Base-by-base conservation (phyloP, 371 early-diverging fungal species). In the Mortierella sp. region DNA sequence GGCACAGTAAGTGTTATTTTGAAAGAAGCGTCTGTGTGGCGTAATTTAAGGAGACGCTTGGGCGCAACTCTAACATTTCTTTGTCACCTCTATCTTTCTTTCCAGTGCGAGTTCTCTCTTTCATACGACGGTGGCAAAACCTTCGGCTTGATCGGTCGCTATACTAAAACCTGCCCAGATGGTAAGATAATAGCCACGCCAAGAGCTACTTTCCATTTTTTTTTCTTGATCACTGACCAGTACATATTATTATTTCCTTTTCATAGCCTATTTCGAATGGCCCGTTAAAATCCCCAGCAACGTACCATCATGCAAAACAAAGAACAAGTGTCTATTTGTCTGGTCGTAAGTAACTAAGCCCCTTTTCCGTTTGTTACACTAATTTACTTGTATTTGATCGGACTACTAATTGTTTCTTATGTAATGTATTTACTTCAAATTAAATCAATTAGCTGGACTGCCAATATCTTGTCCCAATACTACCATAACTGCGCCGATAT, bases 401-500 rank as follows among this genome's bases (percentile, higher is more conserved):
- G 48, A 47, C 28, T 32, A 21, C 5, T 5, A 8, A 66, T 8
- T n/a, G 9, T 22, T 40, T 6, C 58, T 10, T 21, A 7, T 36
- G 21, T 21, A 3, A 11, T 57, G 57, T 33, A 9, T 58, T 16
- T 22, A 16, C 33, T 7, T 33, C 7, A 15, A 2, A 47, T 52
- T 33, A 40, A 40, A 24, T 45, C 21, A 13, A 50, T 15, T 47
- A 74, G 89, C 19, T 94, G 92, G 92, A 92, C 92, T 63, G 90
- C 90, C 47, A 74, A 83, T n/a, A 91, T 89, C n/a, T 84, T 90
- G 67, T 88, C 91, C 41, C 93, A 93, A 83, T 93, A 86, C 64
- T 94, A 94, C 87, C 86, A 86, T 85, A 90, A 91, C 86, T 94
- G 94, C 72, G 90, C 90, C n/a, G 94, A 94, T 64, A 85, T 93